Evolutionary conservation across 805 yeast species (phyloP).

Genomic region (Candida vartiovaarae): DNA sequence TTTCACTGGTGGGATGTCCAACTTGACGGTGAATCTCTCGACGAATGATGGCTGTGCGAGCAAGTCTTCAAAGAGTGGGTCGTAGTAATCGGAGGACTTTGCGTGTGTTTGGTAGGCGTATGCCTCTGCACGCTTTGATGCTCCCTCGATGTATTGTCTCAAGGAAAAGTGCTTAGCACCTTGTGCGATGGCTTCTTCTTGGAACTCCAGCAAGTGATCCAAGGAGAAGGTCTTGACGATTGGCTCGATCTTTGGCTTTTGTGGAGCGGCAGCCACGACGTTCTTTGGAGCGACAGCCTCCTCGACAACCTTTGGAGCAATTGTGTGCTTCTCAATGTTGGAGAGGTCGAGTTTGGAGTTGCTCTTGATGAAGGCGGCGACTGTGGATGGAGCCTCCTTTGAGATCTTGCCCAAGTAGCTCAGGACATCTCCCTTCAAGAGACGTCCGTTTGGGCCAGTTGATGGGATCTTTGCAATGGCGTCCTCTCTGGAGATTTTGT

Average conservation of each 20-base stretch:
- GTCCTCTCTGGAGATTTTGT: constrained; percentile 59
- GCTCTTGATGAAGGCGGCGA: constrained; percentile 50
- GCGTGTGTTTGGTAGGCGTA: constrained; percentile 34
- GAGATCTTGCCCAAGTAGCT: constrained; percentile 74
- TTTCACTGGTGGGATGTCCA: constrained; percentile 20
- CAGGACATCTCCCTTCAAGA: constrained; percentile 86
- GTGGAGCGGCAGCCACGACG: constrained; percentile 7
- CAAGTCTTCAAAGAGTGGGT: constrained; percentile 54
- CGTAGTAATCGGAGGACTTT: constrained; percentile 41
- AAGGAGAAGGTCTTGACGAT: constrained; percentile 25
- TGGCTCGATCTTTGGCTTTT: constrained; percentile 28
- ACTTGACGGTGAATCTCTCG: constrained; percentile 37
- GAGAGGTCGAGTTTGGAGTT: constrained; percentile 66
- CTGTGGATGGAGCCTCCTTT: constrained; percentile 40
- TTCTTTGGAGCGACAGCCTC: constrained; percentile 12
- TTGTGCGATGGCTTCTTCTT: constrained; percentile 24
- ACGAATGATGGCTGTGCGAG: constrained; percentile 37
- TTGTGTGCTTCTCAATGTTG: constrained; percentile 40
- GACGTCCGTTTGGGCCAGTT: constrained; percentile 83
- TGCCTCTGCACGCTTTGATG: constrained; percentile 39
- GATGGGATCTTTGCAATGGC: constrained; percentile 71
- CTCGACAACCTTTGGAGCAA: constrained; percentile 23
- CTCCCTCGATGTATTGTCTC: constrained; percentile 31
- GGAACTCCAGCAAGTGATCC: constrained; percentile 22
- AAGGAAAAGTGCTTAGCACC: constrained; percentile 16